Base-by-base conservation (phyloP, 208 protist species). In the Naegleria fowleri region DNA sequence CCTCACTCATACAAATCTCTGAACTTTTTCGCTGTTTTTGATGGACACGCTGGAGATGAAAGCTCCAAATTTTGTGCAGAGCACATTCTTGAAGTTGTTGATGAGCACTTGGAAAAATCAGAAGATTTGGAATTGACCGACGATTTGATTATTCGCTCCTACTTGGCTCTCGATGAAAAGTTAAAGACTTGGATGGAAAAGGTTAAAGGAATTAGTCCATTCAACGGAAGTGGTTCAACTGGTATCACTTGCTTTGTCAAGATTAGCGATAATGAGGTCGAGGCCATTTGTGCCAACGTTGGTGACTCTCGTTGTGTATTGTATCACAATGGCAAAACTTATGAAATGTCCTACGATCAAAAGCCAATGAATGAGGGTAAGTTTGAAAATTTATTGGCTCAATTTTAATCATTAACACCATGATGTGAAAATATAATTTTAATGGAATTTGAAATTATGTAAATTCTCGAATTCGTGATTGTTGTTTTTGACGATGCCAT, bases 231-330 rank as follows among this genome's bases (percentile, higher is more conserved):
- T 36, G 29, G 29, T 36, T 79, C 67, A 36, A 79, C 16, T 36
- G 67, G 16, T 79, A 36, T 79, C 19, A 36, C 29, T 79, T 79
- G 67, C 36, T 79, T 79, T 36, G 16, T 79, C 29, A 79, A 79
- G 67, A n/a, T 79, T 36, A 9, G 25, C 16, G 67, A 79, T 29
- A 29, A 25, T 79, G 67, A 79, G 19, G 29, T 79, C n/a, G 41
- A 58, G 4, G 16, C 40, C 6, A 58, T 88, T 0, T 88, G 85
- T 58, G 16, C 85, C 9, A 88, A 88, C n/a, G 43, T 58, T 58
- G 85, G 85, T 88, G 85, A 88, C 40, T 88, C 85, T 25, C 33
- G 85, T 39, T 29, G n/a, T 40, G 36, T 88, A 16, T 59, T 88
- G 85, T 88, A 40, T 29, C n/a, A 88, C 16, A 33, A 38, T n/a